A percentile compares a stretch with the other conserved stretches of the same genome.
phyloP scores from a whole-genome alignment of 768 basidiomycete species.

The Suillus tomentosus region DNA sequence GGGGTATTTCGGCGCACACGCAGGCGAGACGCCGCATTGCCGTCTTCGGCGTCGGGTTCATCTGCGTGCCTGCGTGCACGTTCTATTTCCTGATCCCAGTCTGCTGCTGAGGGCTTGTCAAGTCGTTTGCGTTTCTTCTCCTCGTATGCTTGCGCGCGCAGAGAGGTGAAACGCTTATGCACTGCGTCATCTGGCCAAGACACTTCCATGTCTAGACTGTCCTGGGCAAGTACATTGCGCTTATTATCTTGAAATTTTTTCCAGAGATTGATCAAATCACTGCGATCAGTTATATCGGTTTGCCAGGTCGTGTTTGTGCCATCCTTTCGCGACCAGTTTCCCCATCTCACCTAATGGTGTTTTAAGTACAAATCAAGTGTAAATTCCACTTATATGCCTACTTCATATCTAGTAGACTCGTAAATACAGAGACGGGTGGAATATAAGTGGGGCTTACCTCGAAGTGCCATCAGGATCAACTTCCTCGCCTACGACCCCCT shows the following conservation, averaged over 20 bases:
- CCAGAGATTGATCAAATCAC: conserved; percentile 35
- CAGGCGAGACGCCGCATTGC: conserved; percentile 13
- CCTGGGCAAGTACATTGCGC: conserved; percentile 31
- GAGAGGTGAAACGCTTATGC: conserved; percentile 43
- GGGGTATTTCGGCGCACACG: conserved; percentile 8
- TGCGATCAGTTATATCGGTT: conserved; percentile 24
- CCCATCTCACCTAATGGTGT: conserved; percentile 51
- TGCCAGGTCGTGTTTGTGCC: conserved; percentile 61
- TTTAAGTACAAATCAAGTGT: background rate
- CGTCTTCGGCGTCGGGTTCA: conserved; percentile 30
- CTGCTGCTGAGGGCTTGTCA: conserved; percentile 14
- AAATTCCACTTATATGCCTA: conserved; percentile 17
- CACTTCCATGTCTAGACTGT: conserved; percentile 41
- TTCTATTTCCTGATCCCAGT: conserved; percentile 34
- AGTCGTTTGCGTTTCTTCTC: conserved; percentile 40
- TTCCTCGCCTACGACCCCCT: conserved; percentile 34
- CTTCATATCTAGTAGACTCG: conserved; percentile 31
- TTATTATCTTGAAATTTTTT: conserved; percentile 31
- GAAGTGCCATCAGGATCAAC: conserved; percentile 31
- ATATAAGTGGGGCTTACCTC: conserved; percentile 20
- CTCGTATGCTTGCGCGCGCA: conserved; percentile 45
- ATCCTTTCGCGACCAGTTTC: conserved; percentile 50
- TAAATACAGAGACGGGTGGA: conserved; percentile 8
- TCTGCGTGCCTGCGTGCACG: conserved; percentile 18
- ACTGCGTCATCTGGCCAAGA: conserved; percentile 44